Evolutionary conservation across 2,329 filamentous ascomycete genomes (phyloP), one percentile per base, ranked within the genome.

Genomic region (Pseudonectria buxi): DNA sequence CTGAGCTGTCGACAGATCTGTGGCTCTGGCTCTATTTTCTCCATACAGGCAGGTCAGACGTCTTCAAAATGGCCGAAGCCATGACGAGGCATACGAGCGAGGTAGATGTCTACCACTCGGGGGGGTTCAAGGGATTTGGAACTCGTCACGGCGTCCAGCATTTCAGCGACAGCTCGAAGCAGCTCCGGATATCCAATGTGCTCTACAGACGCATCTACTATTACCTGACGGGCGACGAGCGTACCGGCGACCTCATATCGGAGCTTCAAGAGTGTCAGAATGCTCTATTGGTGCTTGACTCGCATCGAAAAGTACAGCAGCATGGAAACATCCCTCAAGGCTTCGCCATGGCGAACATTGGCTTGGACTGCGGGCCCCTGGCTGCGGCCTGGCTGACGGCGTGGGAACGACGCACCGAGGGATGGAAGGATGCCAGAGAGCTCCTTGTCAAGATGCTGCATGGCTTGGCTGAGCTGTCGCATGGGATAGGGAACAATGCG

Each of bases 111-210:
- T 81, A 81, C 47, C 76, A 81, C 46, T 49, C 71, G 1, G 76
- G 76, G 0, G 55, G 63, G 7, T 76, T 66, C 53, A 75, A 70
- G 35, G 76, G 75, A 0, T 65, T 81, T 4, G 76, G 77, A 1
- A 80, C 76, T 0, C 64, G 76, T 3, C 77, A 81, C 39, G 76
- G 76, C 2, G 72, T 81, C 0, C 74, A 78, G 51, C 76, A 81
- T 46, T 81, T 66, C 57, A 56, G 66, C 16, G 76, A 81, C 46
- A 76, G 71, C 40, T 67, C 71, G 3, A 81, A 81, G 50, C 77
- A 81, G 55, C 70, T 69, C 0, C 71, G 77, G 6, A 75, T 81
- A 28, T 47, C 43, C 10, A 44, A 37, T 10, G 34, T 44, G 10
- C 30, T 46, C 12, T 47, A 44, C 13, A 39, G 18, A 69, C 75